Base-by-base conservation (phyloP, 2,329 filamentous ascomycete species). In the Ophiostoma perfectum region DNA sequence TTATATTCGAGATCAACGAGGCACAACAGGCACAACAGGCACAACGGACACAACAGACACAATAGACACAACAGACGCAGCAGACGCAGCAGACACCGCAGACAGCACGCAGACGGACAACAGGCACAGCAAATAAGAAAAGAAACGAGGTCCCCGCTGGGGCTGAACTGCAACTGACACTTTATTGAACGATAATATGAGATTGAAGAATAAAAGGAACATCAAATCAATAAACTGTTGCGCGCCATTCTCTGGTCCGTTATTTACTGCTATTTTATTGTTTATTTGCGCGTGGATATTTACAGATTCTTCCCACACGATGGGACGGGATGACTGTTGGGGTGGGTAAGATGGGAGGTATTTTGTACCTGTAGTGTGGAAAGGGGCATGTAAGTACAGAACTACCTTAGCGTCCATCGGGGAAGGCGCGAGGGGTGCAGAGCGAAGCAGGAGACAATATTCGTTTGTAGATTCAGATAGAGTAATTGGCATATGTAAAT, bases 341-440 rank as follows among this genome's bases (percentile, higher is more conserved):
- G 12, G 68, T 65, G 70, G 69, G 65, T 66, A 70, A 60, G 62
- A 68, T 49, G 44, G 52, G 70, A 67, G 66, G 67, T 70, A 67
- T 47, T 45, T 42, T 47, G 63, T 18, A 27, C 18, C 39, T 47
- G 42, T 38, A 49, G 63, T 44, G 44, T 66, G 52, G 67, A 49
- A 41, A 45, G 67, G 27, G 45, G 44, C 64, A 70, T 69, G 66
- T 38, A 60, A 36, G 67, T 67, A 44, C 58, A 60, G 49, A 27
- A 36, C 49, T 55, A 55, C 2, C 4, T 67, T 65, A 65, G 63
- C 64, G 18, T 36, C 36, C 55, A 60, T 60, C 55, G 49, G 49
- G 55, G 55, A 60, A 60, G 55, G 55, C 27, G 55, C 27, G 42
- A 42, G 8, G 49, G 49, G 49, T 55, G 49, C 18, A 55, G 18